phyloP scores from a whole-genome alignment of 768 basidiomycete genomes.

The Russula ochroleuca region DNA sequence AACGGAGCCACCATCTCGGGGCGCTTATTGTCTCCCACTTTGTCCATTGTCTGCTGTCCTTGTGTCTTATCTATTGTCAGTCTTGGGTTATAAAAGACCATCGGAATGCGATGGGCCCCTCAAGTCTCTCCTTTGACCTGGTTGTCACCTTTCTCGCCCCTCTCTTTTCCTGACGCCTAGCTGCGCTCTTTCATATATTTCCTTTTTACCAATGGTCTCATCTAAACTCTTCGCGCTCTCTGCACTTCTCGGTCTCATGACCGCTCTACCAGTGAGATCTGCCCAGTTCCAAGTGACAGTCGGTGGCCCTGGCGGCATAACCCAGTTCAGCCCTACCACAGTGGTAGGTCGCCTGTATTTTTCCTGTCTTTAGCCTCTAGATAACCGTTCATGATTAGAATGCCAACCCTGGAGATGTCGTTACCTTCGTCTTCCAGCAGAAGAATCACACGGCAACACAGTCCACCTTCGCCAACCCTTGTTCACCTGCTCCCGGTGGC shows the following conservation, averaged over 20 bases:
- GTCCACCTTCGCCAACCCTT: slow-evolving; percentile 50
- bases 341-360: slow-evolving; percentile 30
- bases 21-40: background rate
- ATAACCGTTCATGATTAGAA: slow-evolving; percentile 34
- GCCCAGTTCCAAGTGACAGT: slow-evolving; percentile 45
- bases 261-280: slow-evolving; percentile 36
- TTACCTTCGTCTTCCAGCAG: slow-evolving; percentile 50
- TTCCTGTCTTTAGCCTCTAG: background rate
- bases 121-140: slow-evolving; percentile 21
- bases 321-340: slow-evolving; percentile 40
- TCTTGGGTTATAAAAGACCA: slow-evolving; percentile 13
- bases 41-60: background rate
- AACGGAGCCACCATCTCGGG: background rate
- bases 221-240: slow-evolving; percentile 29
- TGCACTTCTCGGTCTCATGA: slow-evolving; percentile 31
- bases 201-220: slow-evolving; percentile 12
- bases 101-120: background rate
- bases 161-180: slow-evolving; percentile 1
- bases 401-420: slow-evolving; percentile 44
- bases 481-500: slow-evolving; percentile 39
- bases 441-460: slow-evolving; percentile 59
- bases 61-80: slow-evolving; percentile 18
- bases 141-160: slow-evolving; percentile 7
- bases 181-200: slow-evolving; percentile 4
- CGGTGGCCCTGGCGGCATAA: slow-evolving; percentile 41